Evolutionary conservation across 2,329 filamentous ascomycete genomes (phyloP).

Genomic region (Penicillium thymicola): DNA sequence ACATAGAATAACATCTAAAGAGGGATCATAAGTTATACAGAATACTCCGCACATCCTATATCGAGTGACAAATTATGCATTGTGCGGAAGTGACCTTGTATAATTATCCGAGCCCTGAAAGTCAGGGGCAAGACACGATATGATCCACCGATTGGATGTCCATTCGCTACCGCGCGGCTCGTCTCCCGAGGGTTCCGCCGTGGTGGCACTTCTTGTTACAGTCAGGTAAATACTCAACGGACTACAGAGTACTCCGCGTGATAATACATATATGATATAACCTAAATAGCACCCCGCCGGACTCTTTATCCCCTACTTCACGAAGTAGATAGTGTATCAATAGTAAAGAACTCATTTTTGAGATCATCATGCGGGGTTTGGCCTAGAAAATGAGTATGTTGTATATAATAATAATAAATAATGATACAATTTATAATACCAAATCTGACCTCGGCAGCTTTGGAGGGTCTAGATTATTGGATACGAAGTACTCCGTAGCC

Average conservation of each 20-base stretch:
- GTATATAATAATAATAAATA: neutral
- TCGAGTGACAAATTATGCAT: too few relatives aligned
- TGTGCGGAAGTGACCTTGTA: neutral
- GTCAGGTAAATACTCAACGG: too few relatives aligned
- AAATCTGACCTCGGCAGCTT: neutral
- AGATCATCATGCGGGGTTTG: too few relatives aligned
- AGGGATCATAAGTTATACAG: neutral
- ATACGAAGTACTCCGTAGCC: too few relatives aligned
- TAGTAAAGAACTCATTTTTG: neutral
- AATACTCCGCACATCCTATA: neutral
- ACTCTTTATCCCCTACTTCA: neutral
- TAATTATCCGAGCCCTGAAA: neutral
- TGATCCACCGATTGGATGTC: conserved; percentile 6
- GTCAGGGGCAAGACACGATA: neutral
- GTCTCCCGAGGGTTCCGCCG: conserved; percentile 16
- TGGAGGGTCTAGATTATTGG: neutral
- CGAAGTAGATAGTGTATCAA: neutral
- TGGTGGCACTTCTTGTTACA: neutral
- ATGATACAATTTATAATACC: neutral
- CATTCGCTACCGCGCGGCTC: conserved; percentile 22
- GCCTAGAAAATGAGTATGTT: too few relatives aligned
- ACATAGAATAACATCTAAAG: neutral
- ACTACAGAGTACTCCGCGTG: neutral
- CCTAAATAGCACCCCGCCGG: neutral
- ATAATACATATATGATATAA: too few relatives aligned